Evolutionary conservation across 176 grass and related monocot species (phyloP).

Genomic region (Lolium perenne): DNA sequence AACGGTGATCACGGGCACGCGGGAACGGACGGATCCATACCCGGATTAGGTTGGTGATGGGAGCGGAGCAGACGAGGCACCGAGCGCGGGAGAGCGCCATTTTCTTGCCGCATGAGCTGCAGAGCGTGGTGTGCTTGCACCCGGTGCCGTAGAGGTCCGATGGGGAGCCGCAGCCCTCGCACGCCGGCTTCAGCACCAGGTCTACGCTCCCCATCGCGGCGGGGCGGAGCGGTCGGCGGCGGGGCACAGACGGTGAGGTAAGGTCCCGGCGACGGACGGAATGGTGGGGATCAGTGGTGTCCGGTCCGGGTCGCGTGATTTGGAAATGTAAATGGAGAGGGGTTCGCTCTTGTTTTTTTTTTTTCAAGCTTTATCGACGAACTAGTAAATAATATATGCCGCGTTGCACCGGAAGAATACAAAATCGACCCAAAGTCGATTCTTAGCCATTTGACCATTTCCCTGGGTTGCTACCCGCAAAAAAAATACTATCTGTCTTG

Average conservation of each 20-base stretch:
- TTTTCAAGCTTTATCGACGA: too few relatives aligned
- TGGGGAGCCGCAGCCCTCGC: conserved; percentile 76
- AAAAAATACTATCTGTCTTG: too few relatives aligned
- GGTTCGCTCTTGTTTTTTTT: neutral
- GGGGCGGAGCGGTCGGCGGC: neutral
- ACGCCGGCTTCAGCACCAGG: conserved; percentile 84
- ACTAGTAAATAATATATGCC: too few relatives aligned
- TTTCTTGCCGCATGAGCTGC: conserved; percentile 80
- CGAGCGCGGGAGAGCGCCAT: conserved; percentile 71
- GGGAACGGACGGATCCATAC: conserved; percentile 41
- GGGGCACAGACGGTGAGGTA: neutral
- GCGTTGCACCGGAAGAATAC: too few relatives aligned
- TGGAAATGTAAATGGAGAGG: neutral
- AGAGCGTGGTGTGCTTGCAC: conserved; percentile 97
- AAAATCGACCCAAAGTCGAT: too few relatives aligned
- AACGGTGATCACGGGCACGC: neutral
- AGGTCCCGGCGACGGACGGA: conserved; percentile 26
- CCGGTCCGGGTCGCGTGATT: neutral
- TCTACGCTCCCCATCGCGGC: conserved; percentile 53
- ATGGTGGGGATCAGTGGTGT: neutral
- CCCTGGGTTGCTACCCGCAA: too few relatives aligned
- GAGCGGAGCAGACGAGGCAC: conserved; percentile 70
- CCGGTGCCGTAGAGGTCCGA: conserved; percentile 89
- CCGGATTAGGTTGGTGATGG: conserved; percentile 83
- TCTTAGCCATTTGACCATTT: too few relatives aligned